Conservation (phyloP, 2,329 filamentous ascomycete genomes). For the Nemania serpens region DNA sequence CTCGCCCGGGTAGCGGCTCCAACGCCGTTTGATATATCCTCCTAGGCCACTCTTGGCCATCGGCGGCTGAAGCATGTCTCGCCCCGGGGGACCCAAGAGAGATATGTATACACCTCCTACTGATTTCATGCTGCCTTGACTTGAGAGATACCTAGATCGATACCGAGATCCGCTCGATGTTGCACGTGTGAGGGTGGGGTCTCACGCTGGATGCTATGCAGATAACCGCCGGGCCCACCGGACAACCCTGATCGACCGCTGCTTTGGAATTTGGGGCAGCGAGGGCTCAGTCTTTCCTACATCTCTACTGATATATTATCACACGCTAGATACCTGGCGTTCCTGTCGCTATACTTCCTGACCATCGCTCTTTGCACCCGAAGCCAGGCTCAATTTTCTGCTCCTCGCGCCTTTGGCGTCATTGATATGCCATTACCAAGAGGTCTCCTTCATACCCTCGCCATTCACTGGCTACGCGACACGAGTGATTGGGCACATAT, state of each 20-base stretch:
- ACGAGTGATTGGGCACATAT: no score
- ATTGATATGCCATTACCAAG: no score
- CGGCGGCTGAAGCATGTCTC: conserved; percentile 1
- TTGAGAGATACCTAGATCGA: neutral
- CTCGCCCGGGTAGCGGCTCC: conserved; percentile 10
- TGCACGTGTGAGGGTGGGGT: conserved; percentile 7
- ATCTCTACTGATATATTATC: neutral
- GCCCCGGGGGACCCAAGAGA: neutral
- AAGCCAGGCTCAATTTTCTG: neutral
- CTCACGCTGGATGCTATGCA: conserved; percentile 22
- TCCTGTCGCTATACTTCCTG: neutral
- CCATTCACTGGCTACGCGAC: no score
- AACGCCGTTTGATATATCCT: conserved; percentile 12
- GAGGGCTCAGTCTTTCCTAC: neutral
- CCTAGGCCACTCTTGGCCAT: conserved; percentile 5
- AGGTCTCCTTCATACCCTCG: no score
- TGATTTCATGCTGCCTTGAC: neutral
- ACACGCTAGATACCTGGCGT: neutral
- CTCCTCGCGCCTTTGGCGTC: neutral
- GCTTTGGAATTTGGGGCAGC: neutral
- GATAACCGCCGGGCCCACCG: conserved; percentile 23
- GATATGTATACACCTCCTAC: neutral
- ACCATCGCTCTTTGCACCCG: neutral
- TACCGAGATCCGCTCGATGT: conserved; percentile 2
- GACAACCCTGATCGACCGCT: conserved; percentile 10